These are phyloP conservation scores for Claviceps humidiphila DNA, from an alignment of 2,329 filamentous ascomycete genomes.

Conservation along the genomic window DNA sequence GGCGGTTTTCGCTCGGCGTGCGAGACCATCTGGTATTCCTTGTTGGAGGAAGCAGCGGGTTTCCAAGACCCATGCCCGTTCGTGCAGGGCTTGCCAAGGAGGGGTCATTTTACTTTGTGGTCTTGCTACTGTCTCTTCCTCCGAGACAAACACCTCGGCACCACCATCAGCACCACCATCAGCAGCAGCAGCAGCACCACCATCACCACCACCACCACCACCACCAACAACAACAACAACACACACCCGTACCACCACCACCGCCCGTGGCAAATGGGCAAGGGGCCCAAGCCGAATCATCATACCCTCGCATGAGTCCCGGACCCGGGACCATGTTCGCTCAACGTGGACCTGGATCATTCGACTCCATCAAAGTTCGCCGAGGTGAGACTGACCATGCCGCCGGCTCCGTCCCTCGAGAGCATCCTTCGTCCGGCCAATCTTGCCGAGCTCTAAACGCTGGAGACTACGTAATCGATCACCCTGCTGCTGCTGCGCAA, in stretches of 20 bases:
- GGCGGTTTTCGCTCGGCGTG: slow-evolving; percentile 37
- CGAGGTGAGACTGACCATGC: slow-evolving; percentile 17
- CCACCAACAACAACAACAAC: neutral
- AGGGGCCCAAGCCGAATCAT: slow-evolving; percentile 30
- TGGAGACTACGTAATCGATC: neutral
- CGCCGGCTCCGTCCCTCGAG: neutral
- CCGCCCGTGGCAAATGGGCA: slow-evolving; percentile 27
- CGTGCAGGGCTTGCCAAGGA: slow-evolving; percentile 45
- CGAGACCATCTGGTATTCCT: slow-evolving; percentile 42
- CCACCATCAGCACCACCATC: slow-evolving; percentile 18
- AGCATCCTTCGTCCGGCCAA: neutral
- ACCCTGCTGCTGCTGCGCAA: neutral
- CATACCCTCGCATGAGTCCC: slow-evolving; percentile 18
- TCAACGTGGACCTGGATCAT: slow-evolving; percentile 29
- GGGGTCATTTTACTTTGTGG: slow-evolving; percentile 49
- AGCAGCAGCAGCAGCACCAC: too few relatives aligned
- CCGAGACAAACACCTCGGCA: slow-evolving; percentile 20
- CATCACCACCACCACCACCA: too few relatives aligned
- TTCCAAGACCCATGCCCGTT: slow-evolving; percentile 34
- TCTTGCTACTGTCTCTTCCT: slow-evolving; percentile 30
- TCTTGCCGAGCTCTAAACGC: neutral
- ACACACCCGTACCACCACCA: too few relatives aligned
- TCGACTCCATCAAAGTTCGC: slow-evolving; percentile 31
- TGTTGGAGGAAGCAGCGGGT: slow-evolving; percentile 34
- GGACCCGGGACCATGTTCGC: slow-evolving; percentile 19